Percentiles rank a stretch among this genome's conserved stretches.
These are phyloP conservation scores for Penicillium crystallinum DNA, from an alignment of 495 filamentous ascomycete species.

Conservation along the genomic window DNA sequence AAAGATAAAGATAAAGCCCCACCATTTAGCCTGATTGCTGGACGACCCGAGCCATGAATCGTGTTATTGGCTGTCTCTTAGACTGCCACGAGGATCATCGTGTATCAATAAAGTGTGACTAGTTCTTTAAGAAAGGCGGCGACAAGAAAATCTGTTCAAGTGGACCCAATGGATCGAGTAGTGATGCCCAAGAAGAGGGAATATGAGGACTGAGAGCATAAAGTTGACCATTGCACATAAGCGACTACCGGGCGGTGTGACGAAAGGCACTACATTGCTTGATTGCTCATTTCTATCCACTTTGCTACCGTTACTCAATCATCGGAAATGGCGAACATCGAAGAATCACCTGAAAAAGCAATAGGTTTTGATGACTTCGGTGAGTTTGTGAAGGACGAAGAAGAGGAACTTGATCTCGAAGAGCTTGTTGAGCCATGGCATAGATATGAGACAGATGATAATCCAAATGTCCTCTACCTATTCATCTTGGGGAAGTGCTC, in stretches of 20 bases:
- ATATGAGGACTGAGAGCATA: background rate
- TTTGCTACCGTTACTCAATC: background rate
- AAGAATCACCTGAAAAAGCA: slow-evolving; percentile 2
- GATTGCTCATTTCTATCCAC: background rate
- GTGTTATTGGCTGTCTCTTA: too few relatives aligned
- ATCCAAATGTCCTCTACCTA: slow-evolving; percentile 11
- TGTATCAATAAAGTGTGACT: too few relatives aligned
- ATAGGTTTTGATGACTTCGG: slow-evolving; percentile 13
- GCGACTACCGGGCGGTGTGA: background rate
- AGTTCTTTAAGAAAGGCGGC: too few relatives aligned
- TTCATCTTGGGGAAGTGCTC: slow-evolving; percentile 17
- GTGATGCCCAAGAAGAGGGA: background rate
- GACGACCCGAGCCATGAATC: too few relatives aligned
- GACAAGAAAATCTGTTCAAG: too few relatives aligned
- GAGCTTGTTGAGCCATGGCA: slow-evolving; percentile 11
- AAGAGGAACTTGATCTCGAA: slow-evolving; percentile 12
- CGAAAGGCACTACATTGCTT: background rate
- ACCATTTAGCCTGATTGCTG: too few relatives aligned
- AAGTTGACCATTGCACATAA: too few relatives aligned
- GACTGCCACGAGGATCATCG: too few relatives aligned
- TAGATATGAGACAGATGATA: slow-evolving; percentile 3
- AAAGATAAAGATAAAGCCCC: too few relatives aligned
- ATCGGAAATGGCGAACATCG: background rate
- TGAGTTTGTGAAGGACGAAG: slow-evolving; percentile 10
- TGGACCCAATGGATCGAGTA: background rate